Percentiles rank a stretch among this genome's conserved stretches.
These are phyloP conservation scores for Huntiella bhutanensis DNA, from an alignment of 2,329 filamentous ascomycete genomes.

Conservation along the genomic window DNA sequence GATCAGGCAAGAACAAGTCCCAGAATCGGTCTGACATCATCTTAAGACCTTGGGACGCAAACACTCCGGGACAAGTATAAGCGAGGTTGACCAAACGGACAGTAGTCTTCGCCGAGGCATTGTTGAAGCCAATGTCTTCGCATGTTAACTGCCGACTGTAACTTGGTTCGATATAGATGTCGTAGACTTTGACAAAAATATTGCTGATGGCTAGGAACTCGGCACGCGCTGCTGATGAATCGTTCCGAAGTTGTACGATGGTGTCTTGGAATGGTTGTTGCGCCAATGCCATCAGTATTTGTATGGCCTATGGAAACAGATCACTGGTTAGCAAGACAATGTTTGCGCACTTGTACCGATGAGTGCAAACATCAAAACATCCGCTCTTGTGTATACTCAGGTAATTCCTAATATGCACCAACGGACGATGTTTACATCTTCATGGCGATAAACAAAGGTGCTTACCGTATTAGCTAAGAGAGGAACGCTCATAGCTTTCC, in stretches of 20 bases:
- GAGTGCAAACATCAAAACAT: neutral
- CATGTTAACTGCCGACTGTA: slow-evolving; percentile 16
- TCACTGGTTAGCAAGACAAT: slow-evolving; percentile 1
- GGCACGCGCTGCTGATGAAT: slow-evolving; percentile 18
- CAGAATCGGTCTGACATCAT: slow-evolving; percentile 25
- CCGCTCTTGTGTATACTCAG: too few species aligned
- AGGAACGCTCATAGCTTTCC: slow-evolving; percentile 21
- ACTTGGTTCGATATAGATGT: slow-evolving; percentile 18
- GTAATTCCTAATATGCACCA: neutral
- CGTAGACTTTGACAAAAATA: slow-evolving; percentile 18
- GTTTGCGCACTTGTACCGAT: neutral
- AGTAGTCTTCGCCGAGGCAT: slow-evolving; percentile 16
- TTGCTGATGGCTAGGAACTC: slow-evolving; percentile 19
- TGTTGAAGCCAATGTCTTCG: slow-evolving; percentile 22
- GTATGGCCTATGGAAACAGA: slow-evolving; percentile 16
- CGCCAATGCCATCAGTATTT: slow-evolving; percentile 20
- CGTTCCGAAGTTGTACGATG: slow-evolving; percentile 16
- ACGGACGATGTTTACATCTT: too few species aligned
- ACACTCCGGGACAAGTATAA: slow-evolving; percentile 9
- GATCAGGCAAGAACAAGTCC: slow-evolving; percentile 21
- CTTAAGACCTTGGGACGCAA: slow-evolving; percentile 19
- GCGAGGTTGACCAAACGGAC: slow-evolving; percentile 11
- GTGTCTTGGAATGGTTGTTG: slow-evolving; percentile 18
- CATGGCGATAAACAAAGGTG: slow-evolving; percentile 4
- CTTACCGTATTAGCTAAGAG: slow-evolving; percentile 25